A percentile compares a stretch with the other conserved stretches of the same genome.
Evolutionary conservation across 495 filamentous ascomycete species (phyloP).

Genomic region (Podospora bellae-mahoneyi): DNA sequence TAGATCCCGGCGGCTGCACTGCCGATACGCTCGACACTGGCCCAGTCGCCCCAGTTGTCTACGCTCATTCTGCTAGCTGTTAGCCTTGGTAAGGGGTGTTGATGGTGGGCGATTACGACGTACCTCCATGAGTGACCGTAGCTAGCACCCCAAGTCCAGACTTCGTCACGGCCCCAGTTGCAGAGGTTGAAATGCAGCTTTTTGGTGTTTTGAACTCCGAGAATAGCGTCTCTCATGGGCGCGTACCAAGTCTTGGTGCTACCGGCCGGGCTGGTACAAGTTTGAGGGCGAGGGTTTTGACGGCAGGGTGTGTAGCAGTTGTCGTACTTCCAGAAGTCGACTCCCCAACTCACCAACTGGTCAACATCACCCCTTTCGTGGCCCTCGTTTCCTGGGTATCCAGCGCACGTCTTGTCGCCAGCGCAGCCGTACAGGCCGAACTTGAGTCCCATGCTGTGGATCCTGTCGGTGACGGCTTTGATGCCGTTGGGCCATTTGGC

Average conservation of each 20-base stretch:
- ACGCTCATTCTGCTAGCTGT: constrained; percentile 40
- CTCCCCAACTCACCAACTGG: constrained; percentile 61
- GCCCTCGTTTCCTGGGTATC: constrained; percentile 59
- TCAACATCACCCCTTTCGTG: constrained; percentile 61
- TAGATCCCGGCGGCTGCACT: constrained; percentile 47
- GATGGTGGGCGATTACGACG: not conserved
- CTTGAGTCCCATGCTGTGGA: constrained; percentile 60
- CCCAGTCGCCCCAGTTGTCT: constrained; percentile 54
- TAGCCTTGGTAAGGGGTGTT: not conserved
- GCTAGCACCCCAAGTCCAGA: constrained; percentile 47
- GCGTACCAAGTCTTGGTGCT: constrained; percentile 52
- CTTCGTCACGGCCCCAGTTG: constrained; percentile 52
- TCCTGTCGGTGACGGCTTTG: constrained; percentile 51
- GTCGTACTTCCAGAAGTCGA: constrained; percentile 71
- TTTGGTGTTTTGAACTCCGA: constrained; percentile 44
- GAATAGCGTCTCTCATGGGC: constrained; percentile 60
- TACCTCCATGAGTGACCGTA: constrained; percentile 55
- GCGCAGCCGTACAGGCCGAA: constrained; percentile 66
- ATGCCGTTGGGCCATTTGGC: constrained; percentile 62
- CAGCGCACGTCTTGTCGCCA: constrained; percentile 60
- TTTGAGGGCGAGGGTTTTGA: constrained; percentile 19
- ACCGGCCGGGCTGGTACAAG: constrained; percentile 52
- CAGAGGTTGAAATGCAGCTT: constrained; percentile 64
- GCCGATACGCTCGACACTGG: constrained; percentile 47
- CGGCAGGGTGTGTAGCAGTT: constrained; percentile 50